These are phyloP conservation scores for Flaveria bidentis DNA, from an alignment of 129 eudicot genomes.

Conservation along the genomic window DNA sequence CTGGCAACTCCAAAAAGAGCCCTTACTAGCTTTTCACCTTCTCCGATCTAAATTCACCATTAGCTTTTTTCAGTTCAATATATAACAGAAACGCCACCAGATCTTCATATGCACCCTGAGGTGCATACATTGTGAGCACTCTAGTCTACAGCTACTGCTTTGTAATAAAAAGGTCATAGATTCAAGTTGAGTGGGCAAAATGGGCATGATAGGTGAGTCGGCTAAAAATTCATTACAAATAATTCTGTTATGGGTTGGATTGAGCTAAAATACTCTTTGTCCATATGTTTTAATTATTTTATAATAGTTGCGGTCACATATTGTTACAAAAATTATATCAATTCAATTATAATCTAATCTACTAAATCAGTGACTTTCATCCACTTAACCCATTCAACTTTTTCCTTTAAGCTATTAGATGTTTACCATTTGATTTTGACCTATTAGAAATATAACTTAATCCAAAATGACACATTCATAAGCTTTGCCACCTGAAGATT, in stretches of 20 bases:
- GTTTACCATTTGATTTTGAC: constrained; percentile 5
- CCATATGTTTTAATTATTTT: background rate
- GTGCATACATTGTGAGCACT: background rate
- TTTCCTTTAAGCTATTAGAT: background rate
- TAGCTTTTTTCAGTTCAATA: constrained; percentile 5
- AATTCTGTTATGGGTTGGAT: background rate
- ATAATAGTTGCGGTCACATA: background rate
- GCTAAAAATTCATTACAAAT: background rate
- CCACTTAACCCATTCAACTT: background rate
- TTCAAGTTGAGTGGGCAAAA: constrained; percentile 17
- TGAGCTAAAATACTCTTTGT: background rate
- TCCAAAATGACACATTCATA: background rate
- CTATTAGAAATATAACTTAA: background rate
- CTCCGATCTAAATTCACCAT: constrained; percentile 69
- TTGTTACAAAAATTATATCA: background rate
- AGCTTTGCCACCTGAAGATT: background rate
- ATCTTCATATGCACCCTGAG: background rate
- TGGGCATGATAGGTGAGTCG: background rate
- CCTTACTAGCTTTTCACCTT: constrained; percentile 95
- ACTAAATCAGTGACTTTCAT: background rate
- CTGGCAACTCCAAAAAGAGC: constrained; percentile 97
- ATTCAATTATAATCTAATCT: background rate
- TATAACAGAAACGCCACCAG: background rate
- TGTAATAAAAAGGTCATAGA: background rate
- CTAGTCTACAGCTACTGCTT: background rate